phyloP scores from a whole-genome alignment of 345 rosid genomes.

The Syzygium oleosum region DNA sequence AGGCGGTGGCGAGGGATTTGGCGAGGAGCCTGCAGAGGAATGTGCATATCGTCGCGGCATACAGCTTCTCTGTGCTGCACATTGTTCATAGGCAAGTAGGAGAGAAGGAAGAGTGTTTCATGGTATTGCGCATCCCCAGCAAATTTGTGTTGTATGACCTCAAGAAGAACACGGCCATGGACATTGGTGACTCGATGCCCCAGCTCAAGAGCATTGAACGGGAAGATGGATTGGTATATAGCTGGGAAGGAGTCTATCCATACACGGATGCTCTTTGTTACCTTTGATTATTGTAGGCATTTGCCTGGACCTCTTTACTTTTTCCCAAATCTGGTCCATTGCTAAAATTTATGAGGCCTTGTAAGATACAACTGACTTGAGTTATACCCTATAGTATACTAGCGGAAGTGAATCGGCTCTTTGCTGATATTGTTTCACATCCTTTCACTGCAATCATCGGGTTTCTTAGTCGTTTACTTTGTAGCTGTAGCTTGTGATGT shows the following conservation, averaged over 20 bases:
- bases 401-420: neutral
- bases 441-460: neutral
- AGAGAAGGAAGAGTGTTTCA: constrained; percentile 1
- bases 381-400: neutral
- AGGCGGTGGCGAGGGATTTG: neutral
- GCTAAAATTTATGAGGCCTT: neutral
- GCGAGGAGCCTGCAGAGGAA: neutral
- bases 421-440: neutral
- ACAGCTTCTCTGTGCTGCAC: neutral
- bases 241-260: neutral
- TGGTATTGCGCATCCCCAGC: constrained; percentile 7
- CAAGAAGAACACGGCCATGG: neutral
- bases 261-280: neutral
- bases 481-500: neutral
- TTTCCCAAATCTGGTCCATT: neutral
- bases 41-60: neutral
- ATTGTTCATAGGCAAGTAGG: neutral
- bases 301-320: neutral
- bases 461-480: neutral
- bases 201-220: neutral
- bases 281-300: neutral
- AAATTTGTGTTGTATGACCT: neutral
- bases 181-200: neutral
- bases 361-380: neutral
- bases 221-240: neutral